A percentile compares a stretch with the other conserved stretches of the same genome.
phyloP scores from a whole-genome alignment of 1,284 basidiomycete genomes.

The Phylloboletellus chloephorus region DNA sequence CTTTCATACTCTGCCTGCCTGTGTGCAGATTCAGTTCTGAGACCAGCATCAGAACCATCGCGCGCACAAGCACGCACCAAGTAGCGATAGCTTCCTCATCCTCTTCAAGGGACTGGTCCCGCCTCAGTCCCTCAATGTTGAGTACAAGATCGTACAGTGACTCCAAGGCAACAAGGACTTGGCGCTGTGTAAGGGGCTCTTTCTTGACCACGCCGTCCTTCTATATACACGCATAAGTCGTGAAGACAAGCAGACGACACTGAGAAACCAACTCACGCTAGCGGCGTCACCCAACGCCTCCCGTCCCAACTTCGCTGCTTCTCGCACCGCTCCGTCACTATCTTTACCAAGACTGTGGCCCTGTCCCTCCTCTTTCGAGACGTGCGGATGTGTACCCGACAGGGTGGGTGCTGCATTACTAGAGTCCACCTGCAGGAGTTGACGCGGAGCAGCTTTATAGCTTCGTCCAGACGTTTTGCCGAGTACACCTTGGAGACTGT shows the following conservation, averaged over 20 bases:
- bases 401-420: slow-evolving; percentile 45
- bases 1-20: slow-evolving; percentile 62
- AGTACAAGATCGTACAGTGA: slow-evolving; percentile 83
- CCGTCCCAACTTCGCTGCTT: slow-evolving; percentile 67
- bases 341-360: slow-evolving; percentile 29
- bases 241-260: neutral
- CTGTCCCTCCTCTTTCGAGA: slow-evolving; percentile 47
- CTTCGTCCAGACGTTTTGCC: slow-evolving; percentile 90
- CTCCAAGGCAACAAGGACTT: slow-evolving; percentile 81
- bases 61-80: slow-evolving; percentile 45
- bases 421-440: slow-evolving; percentile 83
- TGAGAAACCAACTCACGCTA: slow-evolving; percentile 37
- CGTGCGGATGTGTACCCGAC: slow-evolving; percentile 52
- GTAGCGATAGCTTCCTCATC: slow-evolving; percentile 47
- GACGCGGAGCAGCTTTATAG: slow-evolving; percentile 93
- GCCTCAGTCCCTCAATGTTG: slow-evolving; percentile 79
- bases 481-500: slow-evolving; percentile 90
- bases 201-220: slow-evolving; percentile 51
- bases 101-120: slow-evolving; percentile 68
- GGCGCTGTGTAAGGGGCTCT: slow-evolving; percentile 74
- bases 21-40: slow-evolving; percentile 7
- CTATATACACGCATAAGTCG: slow-evolving; percentile 28
- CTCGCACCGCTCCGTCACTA: slow-evolving; percentile 55
- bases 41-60: neutral
- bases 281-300: slow-evolving; percentile 57